Conservation (phyloP, 1,139 yeast species). For the Debaryomycetaceae sp. region DNA sequence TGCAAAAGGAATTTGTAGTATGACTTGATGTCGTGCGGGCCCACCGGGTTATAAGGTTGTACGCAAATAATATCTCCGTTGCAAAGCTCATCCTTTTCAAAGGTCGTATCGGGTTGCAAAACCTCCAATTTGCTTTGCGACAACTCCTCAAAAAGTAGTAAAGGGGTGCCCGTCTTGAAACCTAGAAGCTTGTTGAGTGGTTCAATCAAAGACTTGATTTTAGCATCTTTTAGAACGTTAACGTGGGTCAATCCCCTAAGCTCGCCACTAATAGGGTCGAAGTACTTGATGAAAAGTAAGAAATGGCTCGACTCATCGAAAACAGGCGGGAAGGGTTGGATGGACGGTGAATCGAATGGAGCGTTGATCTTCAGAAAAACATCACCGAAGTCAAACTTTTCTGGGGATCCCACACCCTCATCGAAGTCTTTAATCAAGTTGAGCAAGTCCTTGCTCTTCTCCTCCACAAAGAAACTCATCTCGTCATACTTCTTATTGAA, state of each 20-base stretch:
- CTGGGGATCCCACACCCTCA: constrained; percentile 14
- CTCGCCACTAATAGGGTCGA: constrained; percentile 53
- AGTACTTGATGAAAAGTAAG: constrained; percentile 64
- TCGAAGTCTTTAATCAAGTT: constrained; percentile 13
- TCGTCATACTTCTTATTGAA: constrained; percentile 41
- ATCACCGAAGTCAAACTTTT: constrained; percentile 21
- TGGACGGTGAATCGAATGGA: no score
- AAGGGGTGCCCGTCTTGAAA: constrained; percentile 32
- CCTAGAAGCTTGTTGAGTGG: constrained; percentile 42
- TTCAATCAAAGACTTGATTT: constrained; percentile 41
- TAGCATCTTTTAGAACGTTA: constrained; percentile 48
- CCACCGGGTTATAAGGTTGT: constrained; percentile 22
- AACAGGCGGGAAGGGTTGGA: constrained; percentile 15
- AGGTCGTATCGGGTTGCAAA: constrained; percentile 39
- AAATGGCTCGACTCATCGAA: constrained; percentile 34
- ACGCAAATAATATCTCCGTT: constrained; percentile 79
- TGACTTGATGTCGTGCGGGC: constrained; percentile 33
- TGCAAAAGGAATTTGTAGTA: constrained; percentile 64
- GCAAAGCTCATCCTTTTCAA: constrained; percentile 61
- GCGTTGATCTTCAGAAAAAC: constrained; percentile 17
- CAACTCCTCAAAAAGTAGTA: constrained; percentile 66
- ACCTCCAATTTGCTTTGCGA: constrained; percentile 58
- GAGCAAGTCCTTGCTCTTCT: constrained; percentile 29
- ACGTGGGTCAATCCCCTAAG: constrained; percentile 62
- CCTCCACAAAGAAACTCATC: constrained; percentile 48